Percentiles rank a stretch among this genome's conserved stretches.
These are phyloP conservation scores for Trametes cubensis DNA, from an alignment of 768 basidiomycete species.

Conservation along the genomic window DNA sequence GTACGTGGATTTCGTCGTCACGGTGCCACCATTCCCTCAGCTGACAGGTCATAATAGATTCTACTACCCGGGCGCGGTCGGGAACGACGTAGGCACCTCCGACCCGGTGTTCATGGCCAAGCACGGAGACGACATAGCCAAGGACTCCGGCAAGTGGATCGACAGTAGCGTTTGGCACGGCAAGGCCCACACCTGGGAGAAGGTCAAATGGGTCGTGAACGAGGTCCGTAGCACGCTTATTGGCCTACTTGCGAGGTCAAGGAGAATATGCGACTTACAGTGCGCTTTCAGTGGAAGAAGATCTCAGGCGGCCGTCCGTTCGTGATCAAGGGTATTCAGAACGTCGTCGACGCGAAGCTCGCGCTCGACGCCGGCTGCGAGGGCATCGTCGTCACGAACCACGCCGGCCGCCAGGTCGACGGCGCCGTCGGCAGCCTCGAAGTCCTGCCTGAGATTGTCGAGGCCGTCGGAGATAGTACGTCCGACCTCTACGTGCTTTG, in stretches of 20 bases:
- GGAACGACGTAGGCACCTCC: conserved; percentile 49
- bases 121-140: conserved; percentile 42
- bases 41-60: conserved; percentile 32
- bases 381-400: conserved; percentile 59
- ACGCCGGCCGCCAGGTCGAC: conserved; percentile 60
- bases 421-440: conserved; percentile 56
- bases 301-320: conserved; percentile 53
- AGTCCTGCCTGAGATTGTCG: conserved; percentile 50
- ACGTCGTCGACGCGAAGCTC: conserved; percentile 48
- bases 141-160: conserved; percentile 51
- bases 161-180: conserved; percentile 52
- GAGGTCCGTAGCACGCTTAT: conserved; percentile 33
- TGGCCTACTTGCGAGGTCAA: neutral
- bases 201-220: conserved; percentile 51
- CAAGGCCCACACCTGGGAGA: conserved; percentile 55
- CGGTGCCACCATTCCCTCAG: neutral
- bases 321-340: conserved; percentile 57
- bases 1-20: conserved; percentile 28
- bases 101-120: conserved; percentile 57
- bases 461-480: conserved; percentile 54
- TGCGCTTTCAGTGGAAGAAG: conserved; percentile 45
- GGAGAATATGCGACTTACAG: neutral
- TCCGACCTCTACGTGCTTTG: neutral
- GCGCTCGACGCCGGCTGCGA: conserved; percentile 51
- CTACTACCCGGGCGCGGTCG: conserved; percentile 39